phyloP scores from a whole-genome alignment of 805 yeast species.

The Cyberlindnera mrakii region DNA sequence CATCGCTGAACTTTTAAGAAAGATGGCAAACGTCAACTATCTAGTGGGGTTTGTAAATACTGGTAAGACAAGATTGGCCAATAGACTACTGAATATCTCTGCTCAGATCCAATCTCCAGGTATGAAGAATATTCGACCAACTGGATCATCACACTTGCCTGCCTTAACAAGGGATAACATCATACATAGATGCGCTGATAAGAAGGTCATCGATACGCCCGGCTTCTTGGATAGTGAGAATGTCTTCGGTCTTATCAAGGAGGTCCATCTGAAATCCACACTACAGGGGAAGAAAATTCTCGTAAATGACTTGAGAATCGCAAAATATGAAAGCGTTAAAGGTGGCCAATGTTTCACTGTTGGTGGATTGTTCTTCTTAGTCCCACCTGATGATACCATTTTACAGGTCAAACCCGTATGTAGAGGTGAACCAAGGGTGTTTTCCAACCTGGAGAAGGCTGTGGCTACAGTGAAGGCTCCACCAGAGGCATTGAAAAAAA shows the following conservation, averaged over 20 bases:
- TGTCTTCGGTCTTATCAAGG: constrained; percentile 25
- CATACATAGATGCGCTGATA: constrained; percentile 31
- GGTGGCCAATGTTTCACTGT: constrained; percentile 42
- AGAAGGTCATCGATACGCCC: constrained; percentile 32
- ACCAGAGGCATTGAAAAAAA: constrained; percentile 23
- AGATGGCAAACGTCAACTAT: constrained; percentile 36
- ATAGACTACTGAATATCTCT: constrained; percentile 33
- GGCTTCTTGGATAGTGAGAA: constrained; percentile 27
- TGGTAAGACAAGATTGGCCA: constrained; percentile 63
- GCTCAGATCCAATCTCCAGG: constrained; percentile 6
- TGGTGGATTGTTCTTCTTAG: constrained; percentile 58
- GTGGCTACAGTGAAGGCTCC: constrained; percentile 22
- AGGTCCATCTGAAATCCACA: constrained; percentile 24
- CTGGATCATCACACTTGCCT: constrained; percentile 46
- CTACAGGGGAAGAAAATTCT: constrained; percentile 28
- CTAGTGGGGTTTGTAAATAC: constrained; percentile 62
- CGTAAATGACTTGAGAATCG: constrained; percentile 24
- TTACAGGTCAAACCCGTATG: constrained; percentile 42
- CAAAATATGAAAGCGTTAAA: constrained; percentile 30
- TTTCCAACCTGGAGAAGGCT: constrained; percentile 29
- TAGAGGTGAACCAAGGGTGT: constrained; percentile 27
- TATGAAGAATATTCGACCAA: constrained; percentile 13
- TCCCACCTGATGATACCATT: constrained; percentile 46
- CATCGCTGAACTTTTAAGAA: constrained; percentile 30
- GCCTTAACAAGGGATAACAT: constrained; percentile 61